Base-by-base conservation (phyloP, 257 asterid species). In the Lavandula angustifolia region DNA sequence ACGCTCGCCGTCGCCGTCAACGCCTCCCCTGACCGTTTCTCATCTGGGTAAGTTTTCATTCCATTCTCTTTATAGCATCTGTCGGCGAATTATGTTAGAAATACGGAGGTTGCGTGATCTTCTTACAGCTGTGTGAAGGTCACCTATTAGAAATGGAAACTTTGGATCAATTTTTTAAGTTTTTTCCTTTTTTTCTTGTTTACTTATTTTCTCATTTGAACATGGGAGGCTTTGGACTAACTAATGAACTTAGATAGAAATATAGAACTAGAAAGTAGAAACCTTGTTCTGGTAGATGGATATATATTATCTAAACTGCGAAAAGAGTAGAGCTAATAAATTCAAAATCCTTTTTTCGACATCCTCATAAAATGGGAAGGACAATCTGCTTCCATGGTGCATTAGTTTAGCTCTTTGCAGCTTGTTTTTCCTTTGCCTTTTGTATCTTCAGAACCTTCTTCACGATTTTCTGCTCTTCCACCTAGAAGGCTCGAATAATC, bases 391-490 rank as follows among this genome's bases (percentile, higher is more conserved):
- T 35, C 44, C 34, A 9, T 4, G 46, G 3, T 40, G 42, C 33
- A 7, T 49, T 11, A 11, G 40, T 65, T 77, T 71, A 83, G 75
- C 80, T 80, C 82, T 84, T 86, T 37, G 81, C 17, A 47, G 85
- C 71, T 31, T 17, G 61, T 60, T 84, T 84, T 72, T 86, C 87
- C 71, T 86, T 86, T 3, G 84, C 69, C 80, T 86, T 84, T 72
- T 80, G 91, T 54, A 86, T 82, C 87, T 86, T 86, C 86, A 86
- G 54, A 10, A 86, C 88, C 75, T 86, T 84, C 72, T 86, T 86
- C 75, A 84, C 95, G 44, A 84, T 81, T 50, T 86, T 86, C 49
- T 83, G 91, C 67, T 84, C 95, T 74, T 86, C 95, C 55, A 86
- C 91, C 76, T 84, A 76, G 85, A 86, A 86, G 49, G 91, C 91